Evolutionary conservation across 106 monocot genomes (phyloP), one percentile per base, ranked within the genome.

Genomic region (Iris macrosiphon): DNA sequence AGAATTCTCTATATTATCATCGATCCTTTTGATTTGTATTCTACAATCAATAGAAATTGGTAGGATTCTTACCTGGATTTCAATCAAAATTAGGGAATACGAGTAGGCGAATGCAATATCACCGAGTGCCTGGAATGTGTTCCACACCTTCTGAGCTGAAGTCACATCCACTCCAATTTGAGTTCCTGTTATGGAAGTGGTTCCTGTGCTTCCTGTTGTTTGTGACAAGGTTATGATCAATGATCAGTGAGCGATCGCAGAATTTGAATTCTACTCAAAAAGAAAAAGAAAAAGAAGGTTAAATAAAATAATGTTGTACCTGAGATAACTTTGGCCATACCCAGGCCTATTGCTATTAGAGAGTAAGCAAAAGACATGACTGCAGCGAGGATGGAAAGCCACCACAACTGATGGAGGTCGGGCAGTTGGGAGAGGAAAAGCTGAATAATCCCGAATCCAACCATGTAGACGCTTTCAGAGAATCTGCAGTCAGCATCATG

Each of bases 321-420:
- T 78, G 73, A 71, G 55, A 61, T 15, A 26, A 77, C 23, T 47
- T 40, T 50, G 4, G 84, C 74, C 2, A 74, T 15, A 0, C 77
- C 73, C 15, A 90, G 77, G 26, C 77, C 84, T 6, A 90, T 68
- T 1, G 64, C 74, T 23, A 85, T 78, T 28, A 57, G 21, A 10
- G 90, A 81, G 55, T 90, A 90, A 8, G 47, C 16, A 11, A 90
- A 72, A 7, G 90, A 90, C 90, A 85, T 90, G 41, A 78, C 30
- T 4, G 90, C 80, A 6, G 90, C 84, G 16, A 90, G 28, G n/a
- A 61, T 67, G 45, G 85, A 90, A 1, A 85, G 50, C 74, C 84
- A 81, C 62, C 39, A 81, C 12, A 89, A 10, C 17, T 84, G 44
- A 14, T 78, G 77, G 27, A 90, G 75, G 57, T 78, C 72, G 4